phyloP scores from a whole-genome alignment of 108 stramenopile species.

The Schizochytrium sp. region DNA sequence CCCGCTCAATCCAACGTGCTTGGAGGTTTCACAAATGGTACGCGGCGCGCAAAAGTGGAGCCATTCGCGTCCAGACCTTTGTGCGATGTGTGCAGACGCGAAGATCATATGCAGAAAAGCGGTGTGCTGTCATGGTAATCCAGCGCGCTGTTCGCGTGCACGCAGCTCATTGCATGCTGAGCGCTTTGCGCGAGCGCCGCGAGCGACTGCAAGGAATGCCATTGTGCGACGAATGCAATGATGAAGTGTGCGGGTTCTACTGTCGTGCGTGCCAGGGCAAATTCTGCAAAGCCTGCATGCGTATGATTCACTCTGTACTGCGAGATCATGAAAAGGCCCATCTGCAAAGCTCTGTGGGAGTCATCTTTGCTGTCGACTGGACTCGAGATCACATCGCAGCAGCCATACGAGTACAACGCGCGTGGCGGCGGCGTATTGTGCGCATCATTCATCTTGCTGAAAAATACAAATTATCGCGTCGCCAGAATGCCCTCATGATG shows the following conservation, averaged over 20 bases:
- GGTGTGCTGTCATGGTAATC: background rate
- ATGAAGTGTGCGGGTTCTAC: background rate
- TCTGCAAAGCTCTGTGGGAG: background rate
- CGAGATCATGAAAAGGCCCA: background rate
- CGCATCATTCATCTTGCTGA: background rate
- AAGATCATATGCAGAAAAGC: background rate
- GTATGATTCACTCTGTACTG: background rate
- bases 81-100: background rate
- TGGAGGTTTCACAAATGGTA: background rate
- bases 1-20: background rate
- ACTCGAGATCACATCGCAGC: background rate
- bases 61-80: background rate
- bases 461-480: background rate
- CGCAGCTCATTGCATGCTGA: background rate
- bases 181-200: background rate
- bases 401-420: background rate
- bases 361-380: conserved; percentile 9
- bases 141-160: background rate
- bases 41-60: background rate
- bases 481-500: background rate
- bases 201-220: background rate
- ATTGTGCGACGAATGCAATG: background rate
- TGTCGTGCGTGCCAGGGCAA: background rate
- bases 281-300: background rate
- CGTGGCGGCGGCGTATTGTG: background rate